A percentile compares a stretch with the other conserved stretches of the same genome.
Conservation (phyloP, 2,329 filamentous ascomycete genomes). For the Blumeriella jaapii region DNA sequence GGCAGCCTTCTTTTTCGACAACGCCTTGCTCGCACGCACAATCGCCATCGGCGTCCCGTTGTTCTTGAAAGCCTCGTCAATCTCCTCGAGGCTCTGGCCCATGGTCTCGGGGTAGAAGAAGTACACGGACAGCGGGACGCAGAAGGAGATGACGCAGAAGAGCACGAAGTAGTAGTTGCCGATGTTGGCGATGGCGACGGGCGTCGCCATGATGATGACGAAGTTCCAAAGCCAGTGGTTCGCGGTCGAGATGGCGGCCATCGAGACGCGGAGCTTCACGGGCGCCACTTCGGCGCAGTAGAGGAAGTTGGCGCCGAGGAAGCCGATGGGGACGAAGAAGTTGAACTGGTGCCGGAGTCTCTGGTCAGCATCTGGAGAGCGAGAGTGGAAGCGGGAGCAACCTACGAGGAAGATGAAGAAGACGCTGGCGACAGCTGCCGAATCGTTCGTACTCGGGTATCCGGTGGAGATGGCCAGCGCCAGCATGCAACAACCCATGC, state of each 20-base stretch:
- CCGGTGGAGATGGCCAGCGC: constrained; percentile 41
- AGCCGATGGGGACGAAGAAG: constrained; percentile 48
- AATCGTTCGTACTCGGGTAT: constrained; percentile 33
- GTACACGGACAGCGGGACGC: constrained; percentile 20
- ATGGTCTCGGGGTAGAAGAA: constrained; percentile 49
- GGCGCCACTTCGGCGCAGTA: constrained; percentile 49
- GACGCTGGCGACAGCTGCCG: constrained; percentile 39
- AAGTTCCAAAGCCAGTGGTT: constrained; percentile 43
- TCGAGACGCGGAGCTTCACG: constrained; percentile 38
- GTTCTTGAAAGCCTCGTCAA: constrained; percentile 44
- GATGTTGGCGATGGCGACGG: constrained; percentile 27
- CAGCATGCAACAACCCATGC: constrained; percentile 43
- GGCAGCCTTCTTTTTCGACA: constrained; percentile 8
- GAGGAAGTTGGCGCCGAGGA: constrained; percentile 47
- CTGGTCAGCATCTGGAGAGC: not conserved
- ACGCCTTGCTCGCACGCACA: constrained; percentile 16
- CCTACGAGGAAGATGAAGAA: constrained; percentile 41
- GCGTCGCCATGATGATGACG: constrained; percentile 33
- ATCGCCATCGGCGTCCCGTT: constrained; percentile 29
- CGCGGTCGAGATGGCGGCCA: constrained; percentile 44
- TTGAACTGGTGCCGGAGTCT: constrained; percentile 33
- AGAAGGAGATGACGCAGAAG: constrained; percentile 26
- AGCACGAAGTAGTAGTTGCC: constrained; percentile 29
- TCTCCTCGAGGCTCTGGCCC: constrained; percentile 51
- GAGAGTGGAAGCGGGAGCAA: not conserved